Base-by-base conservation (phyloP, 75 land plant genomes). In the Selaginella tamariscina region DNA sequence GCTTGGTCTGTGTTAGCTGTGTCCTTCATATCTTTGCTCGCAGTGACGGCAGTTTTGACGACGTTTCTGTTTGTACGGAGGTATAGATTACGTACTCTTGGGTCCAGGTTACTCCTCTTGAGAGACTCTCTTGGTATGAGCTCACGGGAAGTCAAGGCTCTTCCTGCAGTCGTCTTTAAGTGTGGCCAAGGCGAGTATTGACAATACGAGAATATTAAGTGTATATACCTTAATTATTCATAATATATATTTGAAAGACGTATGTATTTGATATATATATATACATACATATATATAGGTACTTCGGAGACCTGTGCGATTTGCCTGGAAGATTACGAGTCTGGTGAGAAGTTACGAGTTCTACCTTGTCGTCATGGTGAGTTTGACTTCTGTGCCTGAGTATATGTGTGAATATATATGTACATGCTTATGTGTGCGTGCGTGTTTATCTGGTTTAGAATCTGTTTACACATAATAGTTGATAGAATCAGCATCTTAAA, bases 331-430 rank as follows among this genome's bases (percentile, higher is more conserved):
- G 94, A 89, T 33, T 89, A 89, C 56, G 70, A 64, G 23, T 75
- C 81, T 71, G 94, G 94, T 2, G 82, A 84, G 33, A 60, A 30
- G 13, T 55, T 89, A 5, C 77, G 91, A 56, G 69, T 84, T 68
- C 83, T 89, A 9, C 90, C 94, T 44, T 86, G 94, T 69, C 60
- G 69, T 59, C 94, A 89, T 71, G 82, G 94, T 89, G 72, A 56
- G 71, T 68, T 23, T 2, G 27, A n/a, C 33, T 56, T 24, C 26
- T 44, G 21, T 24, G n/a, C n/a, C n/a, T n/a, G n/a, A n/a, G n/a
- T n/a, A n/a, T n/a, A n/a, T n/a, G n/a, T n/a, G n/a, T n/a, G n/a
- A n/a, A n/a, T n/a, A n/a, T n/a, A n/a, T n/a, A n/a, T n/a, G n/a
- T n/a, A n/a, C n/a, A n/a, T n/a, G n/a, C n/a, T n/a, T n/a, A n/a